phyloP scores from a whole-genome alignment of 2,329 filamentous ascomycete species.

The Fusarium austroafricanum region DNA sequence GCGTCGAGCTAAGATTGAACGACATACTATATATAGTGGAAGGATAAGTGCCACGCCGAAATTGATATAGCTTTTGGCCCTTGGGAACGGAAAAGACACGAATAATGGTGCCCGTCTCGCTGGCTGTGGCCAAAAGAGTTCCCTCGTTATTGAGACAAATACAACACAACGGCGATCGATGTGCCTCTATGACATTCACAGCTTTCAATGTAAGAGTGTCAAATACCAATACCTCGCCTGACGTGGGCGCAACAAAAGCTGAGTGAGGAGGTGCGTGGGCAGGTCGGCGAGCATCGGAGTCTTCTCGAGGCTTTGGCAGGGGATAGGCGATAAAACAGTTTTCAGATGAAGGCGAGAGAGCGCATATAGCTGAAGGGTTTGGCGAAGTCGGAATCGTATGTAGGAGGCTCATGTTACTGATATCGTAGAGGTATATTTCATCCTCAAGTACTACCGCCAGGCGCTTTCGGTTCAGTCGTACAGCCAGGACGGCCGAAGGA shows the following conservation, averaged over 20 bases:
- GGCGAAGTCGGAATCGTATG: conserved; percentile 94
- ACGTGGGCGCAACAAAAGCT: conserved; percentile 83
- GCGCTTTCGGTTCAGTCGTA: conserved; percentile 93
- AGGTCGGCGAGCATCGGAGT: conserved; percentile 69
- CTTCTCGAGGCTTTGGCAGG: conserved; percentile 78
- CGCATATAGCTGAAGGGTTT: conserved; percentile 91
- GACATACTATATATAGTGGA: conserved; percentile 99
- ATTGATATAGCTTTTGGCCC: conserved; percentile 94
- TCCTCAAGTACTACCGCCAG: conserved; percentile 94
- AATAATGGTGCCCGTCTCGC: conserved; percentile 97
- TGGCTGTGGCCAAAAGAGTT: conserved; percentile 90
- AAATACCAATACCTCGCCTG: conserved; percentile 92
- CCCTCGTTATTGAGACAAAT: conserved; percentile 94
- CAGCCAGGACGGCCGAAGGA: conserved; percentile 92
- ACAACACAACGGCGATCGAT: conserved; percentile 89
- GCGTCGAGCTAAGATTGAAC: conserved; percentile 92
- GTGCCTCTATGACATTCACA: conserved; percentile 94
- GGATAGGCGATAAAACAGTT: conserved; percentile 97
- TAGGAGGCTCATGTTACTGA: conserved; percentile 96
- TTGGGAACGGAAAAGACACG: conserved; percentile 93
- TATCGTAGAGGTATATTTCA: conserved; percentile 98
- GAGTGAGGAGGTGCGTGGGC: conserved; percentile 86
- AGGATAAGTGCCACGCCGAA: conserved; percentile 93
- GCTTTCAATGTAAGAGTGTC: conserved; percentile 90
- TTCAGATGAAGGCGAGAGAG: conserved; percentile 92